phyloP scores from a whole-genome alignment of 2,329 filamentous ascomycete species.

The Sclerotinia nivalis region DNA sequence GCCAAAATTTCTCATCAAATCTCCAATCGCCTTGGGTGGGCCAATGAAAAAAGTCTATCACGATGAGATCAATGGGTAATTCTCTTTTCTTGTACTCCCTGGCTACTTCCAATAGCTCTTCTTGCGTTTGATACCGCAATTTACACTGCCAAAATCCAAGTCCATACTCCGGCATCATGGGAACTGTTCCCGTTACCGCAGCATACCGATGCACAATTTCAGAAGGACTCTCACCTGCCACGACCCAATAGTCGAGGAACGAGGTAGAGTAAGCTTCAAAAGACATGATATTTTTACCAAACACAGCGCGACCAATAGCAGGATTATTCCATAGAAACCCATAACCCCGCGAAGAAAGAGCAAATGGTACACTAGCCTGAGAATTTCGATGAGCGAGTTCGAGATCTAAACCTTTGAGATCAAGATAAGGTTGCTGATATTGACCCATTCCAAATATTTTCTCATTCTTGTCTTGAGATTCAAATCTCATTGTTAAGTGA shows the following conservation, averaged over 20 bases:
- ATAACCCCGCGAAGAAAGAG: constrained; percentile 60
- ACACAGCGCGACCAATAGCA: constrained; percentile 58
- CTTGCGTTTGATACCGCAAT: constrained; percentile 64
- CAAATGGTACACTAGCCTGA: constrained; percentile 65
- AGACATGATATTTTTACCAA: constrained; percentile 61
- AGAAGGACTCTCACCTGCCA: constrained; percentile 56
- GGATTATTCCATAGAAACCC: constrained; percentile 69
- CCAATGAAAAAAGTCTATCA: constrained; percentile 70
- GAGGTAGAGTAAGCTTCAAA: constrained; percentile 62
- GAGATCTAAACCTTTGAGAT: constrained; percentile 62
- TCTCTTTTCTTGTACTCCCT: constrained; percentile 57
- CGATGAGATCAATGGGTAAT: constrained; percentile 64
- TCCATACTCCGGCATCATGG: constrained; percentile 69
- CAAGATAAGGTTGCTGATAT: constrained; percentile 64
- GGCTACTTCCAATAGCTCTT: constrained; percentile 61
- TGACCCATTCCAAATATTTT: constrained; percentile 70
- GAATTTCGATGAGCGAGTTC: constrained; percentile 68
- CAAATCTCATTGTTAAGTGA: constrained; percentile 59
- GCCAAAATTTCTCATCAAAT: constrained; percentile 65
- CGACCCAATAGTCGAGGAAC: constrained; percentile 64
- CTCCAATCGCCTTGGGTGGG: constrained; percentile 66
- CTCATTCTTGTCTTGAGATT: constrained; percentile 55
- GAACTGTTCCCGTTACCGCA: constrained; percentile 57
- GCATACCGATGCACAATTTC: constrained; percentile 60
- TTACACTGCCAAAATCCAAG: constrained; percentile 71